Conservation (phyloP, 192 early-diverging fungal genomes). For the Coemansia sp. region DNA sequence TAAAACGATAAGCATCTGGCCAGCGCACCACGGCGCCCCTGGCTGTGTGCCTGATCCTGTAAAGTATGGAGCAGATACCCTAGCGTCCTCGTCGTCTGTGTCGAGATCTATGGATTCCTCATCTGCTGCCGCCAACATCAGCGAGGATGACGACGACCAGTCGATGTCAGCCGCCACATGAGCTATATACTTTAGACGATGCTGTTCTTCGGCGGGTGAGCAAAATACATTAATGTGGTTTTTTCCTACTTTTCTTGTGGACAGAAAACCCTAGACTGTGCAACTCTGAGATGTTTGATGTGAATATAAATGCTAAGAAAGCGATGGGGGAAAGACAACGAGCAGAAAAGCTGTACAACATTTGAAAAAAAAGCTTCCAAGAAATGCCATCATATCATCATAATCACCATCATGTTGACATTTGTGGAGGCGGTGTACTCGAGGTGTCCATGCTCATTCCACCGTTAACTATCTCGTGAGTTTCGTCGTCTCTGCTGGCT, state of each 20-base stretch:
- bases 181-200: not conserved
- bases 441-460: constrained; percentile 27
- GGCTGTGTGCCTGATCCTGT: constrained; percentile 19
- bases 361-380: constrained; percentile 5
- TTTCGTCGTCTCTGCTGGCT: not conserved
- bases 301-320: constrained; percentile 5
- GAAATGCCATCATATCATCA: not conserved
- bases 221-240: too few species aligned
- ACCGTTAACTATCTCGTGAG: constrained; percentile 8
- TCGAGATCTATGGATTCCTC: constrained; percentile 6
- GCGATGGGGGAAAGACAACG: not conserved
- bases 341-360: constrained; percentile 22
- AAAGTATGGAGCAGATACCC: not conserved
- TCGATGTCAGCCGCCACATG: constrained; percentile 5
- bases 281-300: not conserved
- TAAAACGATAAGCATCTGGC: constrained; percentile 53
- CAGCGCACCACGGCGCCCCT: constrained; percentile 47
- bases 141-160: constrained; percentile 13
- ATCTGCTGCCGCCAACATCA: not conserved
- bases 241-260: too few species aligned
- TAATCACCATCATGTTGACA: not conserved
- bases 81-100: constrained; percentile 8
- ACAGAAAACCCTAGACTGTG: too few species aligned
- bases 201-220: too few species aligned
- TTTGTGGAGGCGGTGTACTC: constrained; percentile 25